Conservation (phyloP, 2,329 filamentous ascomycete genomes). For the Drechslera avenae region DNA sequence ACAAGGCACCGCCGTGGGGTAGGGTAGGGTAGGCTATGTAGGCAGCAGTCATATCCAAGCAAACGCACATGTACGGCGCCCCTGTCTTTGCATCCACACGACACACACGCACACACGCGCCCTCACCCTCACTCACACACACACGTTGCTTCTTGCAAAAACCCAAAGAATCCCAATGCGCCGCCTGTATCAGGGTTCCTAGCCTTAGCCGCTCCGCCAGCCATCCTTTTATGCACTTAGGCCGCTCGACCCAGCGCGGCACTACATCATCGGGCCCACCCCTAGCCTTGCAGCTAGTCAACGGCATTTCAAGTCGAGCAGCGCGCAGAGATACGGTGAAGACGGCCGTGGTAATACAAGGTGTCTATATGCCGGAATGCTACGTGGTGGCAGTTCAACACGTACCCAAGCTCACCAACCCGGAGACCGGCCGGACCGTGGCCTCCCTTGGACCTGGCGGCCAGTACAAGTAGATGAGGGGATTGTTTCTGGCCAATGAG, state of each 20-base stretch:
- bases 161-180: no score
- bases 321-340: background rate
- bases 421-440: no score
- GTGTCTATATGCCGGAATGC: background rate
- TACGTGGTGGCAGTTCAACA: background rate
- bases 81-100: background rate
- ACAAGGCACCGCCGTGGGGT: no score
- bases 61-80: background rate
- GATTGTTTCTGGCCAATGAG: constrained; percentile 1
- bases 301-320: constrained; percentile 4
- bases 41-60: background rate
- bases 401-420: background rate
- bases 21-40: no score
- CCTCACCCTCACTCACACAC: no score
- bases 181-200: constrained; percentile 7
- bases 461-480: background rate
- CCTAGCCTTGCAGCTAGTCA: constrained; percentile 3
- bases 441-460: no score
- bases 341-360: no score
- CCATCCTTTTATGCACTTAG: constrained; percentile 11
- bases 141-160: background rate
- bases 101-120: no score
- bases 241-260: constrained; percentile 10
- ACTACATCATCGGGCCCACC: constrained; percentile 24
- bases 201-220: constrained; percentile 7